Evolutionary conservation across 2,329 filamentous ascomycete genomes (phyloP).

Genomic region (Thielaviopsis euricoi): DNA sequence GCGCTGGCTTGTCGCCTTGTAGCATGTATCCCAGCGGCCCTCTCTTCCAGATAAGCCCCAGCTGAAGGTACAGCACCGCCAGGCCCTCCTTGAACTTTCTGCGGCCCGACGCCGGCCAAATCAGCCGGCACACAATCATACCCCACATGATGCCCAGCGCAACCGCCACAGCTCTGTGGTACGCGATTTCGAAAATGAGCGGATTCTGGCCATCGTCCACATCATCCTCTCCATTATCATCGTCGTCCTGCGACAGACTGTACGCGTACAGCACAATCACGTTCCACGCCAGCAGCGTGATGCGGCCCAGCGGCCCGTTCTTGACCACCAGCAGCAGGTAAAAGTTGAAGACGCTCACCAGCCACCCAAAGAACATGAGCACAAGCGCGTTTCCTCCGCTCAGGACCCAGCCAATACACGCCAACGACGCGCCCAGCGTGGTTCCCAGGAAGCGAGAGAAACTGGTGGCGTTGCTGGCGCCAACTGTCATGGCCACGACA

Average conservation of each 20-base stretch:
- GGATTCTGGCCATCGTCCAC: slow-evolving; percentile 77
- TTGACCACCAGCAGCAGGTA: slow-evolving; percentile 74
- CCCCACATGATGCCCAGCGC: slow-evolving; percentile 82
- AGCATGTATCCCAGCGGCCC: slow-evolving; percentile 67
- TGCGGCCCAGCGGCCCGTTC: slow-evolving; percentile 80
- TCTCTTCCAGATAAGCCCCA: slow-evolving; percentile 91
- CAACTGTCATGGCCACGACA: slow-evolving; percentile 94
- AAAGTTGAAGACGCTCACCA: slow-evolving; percentile 69
- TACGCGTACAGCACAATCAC: slow-evolving; percentile 90
- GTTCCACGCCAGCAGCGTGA: slow-evolving; percentile 92
- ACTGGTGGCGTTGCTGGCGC: slow-evolving; percentile 86
- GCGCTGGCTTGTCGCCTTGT: slow-evolving; percentile 37
- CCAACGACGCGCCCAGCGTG: slow-evolving; percentile 58
- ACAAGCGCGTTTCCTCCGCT: slow-evolving; percentile 56
- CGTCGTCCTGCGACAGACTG: slow-evolving; percentile 64
- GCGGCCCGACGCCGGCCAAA: slow-evolving; percentile 88
- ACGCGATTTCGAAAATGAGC: slow-evolving; percentile 71
- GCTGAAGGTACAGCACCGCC: slow-evolving; percentile 79
- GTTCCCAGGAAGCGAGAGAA: slow-evolving; percentile 77
- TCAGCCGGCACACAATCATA: slow-evolving; percentile 68
- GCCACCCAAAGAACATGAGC: slow-evolving; percentile 66
- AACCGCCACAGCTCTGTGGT: slow-evolving; percentile 77
- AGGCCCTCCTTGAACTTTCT: slow-evolving; percentile 79
- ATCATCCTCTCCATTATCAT: slow-evolving; percentile 66
- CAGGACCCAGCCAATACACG: slow-evolving; percentile 62